Conservation (phyloP, 345 rosid species). For the Anastatica hierochuntica region DNA sequence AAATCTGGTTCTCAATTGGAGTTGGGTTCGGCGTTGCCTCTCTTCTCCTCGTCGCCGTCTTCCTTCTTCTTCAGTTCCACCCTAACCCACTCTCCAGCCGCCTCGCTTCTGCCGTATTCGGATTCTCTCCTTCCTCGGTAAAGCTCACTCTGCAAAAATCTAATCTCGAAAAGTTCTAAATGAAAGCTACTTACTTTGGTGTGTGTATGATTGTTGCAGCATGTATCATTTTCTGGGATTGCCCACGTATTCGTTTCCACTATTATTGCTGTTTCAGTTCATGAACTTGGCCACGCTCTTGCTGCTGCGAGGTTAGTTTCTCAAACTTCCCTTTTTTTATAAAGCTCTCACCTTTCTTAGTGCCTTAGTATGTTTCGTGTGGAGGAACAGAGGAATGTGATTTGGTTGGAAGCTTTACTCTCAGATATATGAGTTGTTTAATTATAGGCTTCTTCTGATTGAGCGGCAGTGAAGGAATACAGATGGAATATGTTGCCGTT, state of each 20-base stretch:
- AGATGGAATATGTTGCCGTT: constrained; percentile 68
- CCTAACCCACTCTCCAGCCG: constrained; percentile 11
- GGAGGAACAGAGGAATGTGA: too few relatives aligned
- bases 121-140: constrained; percentile 35
- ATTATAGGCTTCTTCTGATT: constrained; percentile 36
- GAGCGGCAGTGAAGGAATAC: constrained; percentile 80
- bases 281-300: constrained; percentile 84
- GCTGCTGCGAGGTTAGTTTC: constrained; percentile 76
- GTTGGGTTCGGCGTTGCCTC: constrained; percentile 59
- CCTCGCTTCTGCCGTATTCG: constrained; percentile 24
- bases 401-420: too few relatives aligned
- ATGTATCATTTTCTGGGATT: constrained; percentile 45
- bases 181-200: neutral
- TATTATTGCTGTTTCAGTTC: constrained; percentile 55
- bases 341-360: constrained; percentile 2
- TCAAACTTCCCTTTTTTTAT: too few relatives aligned
- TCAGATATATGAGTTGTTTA: too few relatives aligned
- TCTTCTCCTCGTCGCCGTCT: constrained; percentile 39
- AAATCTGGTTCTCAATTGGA: constrained; percentile 77
- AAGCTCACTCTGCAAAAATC: neutral
- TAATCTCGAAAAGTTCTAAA: neutral
- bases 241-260: constrained; percentile 45
- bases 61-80: constrained; percentile 20
- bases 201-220: constrained; percentile 12
- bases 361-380: too few relatives aligned